phyloP scores from a whole-genome alignment of 2,329 filamentous ascomycete species.

The Beauveria scarabaeidicola region DNA sequence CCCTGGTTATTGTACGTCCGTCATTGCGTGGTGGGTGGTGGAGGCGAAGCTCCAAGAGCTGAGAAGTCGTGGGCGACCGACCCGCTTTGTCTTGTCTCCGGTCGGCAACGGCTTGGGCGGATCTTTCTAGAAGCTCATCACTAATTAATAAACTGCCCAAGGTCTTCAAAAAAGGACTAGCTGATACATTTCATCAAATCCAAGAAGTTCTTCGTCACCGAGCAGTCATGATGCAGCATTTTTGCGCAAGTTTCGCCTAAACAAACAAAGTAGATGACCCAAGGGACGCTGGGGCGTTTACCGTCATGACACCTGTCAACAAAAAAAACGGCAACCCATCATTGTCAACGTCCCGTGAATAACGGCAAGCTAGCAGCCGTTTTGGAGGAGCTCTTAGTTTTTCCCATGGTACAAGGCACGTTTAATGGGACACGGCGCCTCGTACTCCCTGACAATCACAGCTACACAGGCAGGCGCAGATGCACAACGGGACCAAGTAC shows the following conservation, averaged over 20 bases:
- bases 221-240: too few relatives aligned
- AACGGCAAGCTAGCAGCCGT: background rate
- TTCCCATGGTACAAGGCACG: background rate
- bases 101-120: background rate
- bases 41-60: background rate
- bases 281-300: background rate
- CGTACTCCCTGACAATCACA: background rate
- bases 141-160: too few relatives aligned
- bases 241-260: too few relatives aligned
- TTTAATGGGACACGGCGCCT: background rate
- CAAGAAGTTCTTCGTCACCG: too few relatives aligned
- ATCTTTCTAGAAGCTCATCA: constrained; percentile 4
- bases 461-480: background rate
- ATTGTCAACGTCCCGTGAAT: background rate
- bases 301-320: background rate
- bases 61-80: background rate
- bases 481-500: too few relatives aligned
- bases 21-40: background rate
- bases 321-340: background rate
- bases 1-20: background rate
- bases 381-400: background rate
- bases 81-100: background rate
- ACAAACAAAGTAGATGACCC: too few relatives aligned
- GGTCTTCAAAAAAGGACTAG: too few relatives aligned
- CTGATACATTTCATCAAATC: too few relatives aligned